Evolutionary conservation across 768 basidiomycete species (phyloP), one percentile per base, ranked within the genome.

Genomic region (Pilatotrama ljubarskyi): DNA sequence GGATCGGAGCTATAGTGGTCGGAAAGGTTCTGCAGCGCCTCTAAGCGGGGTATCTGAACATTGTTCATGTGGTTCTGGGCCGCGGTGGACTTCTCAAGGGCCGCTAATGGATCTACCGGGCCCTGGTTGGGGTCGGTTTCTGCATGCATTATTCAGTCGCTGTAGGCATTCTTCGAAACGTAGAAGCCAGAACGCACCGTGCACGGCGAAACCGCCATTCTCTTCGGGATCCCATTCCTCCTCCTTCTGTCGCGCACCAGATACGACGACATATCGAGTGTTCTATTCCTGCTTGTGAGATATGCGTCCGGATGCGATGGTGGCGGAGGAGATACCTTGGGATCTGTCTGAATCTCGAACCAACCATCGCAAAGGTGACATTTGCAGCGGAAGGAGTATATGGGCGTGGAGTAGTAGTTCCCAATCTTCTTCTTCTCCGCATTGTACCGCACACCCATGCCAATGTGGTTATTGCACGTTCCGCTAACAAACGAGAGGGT

Each of bases 401-500:
- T 98, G 10, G 95, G 91, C 0, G 95, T 98, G 6, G 93, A 92
- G 70, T 90, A 94, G 75, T 99, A 99, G 58, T 84, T 86, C 14
- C 97, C 97, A 35, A 98, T 84, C 74, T 96, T 98, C 78, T 90
- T 90, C 84, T 99, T 99, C 75, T 98, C 95, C 0, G 97, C 97
- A 66, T 99, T 99, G 79, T 98, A 99, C n/a, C 97, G 91, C 1
- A 99, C 97, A 22, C 97, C 97, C 85, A 97, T 97, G 11, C 97
- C 97, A 51, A 99, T 93, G 76, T 98, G 97, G 66, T 90, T 90
- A 73, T 95, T 88, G 76, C 96, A 99, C 76, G 89, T 89, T 35
- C 87, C 93, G 69, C 96, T 98, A 74, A n/a, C n/a, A 5, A 48
- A 47, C 53, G 40, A 36, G 13, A 25, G 43, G 22, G 35, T 25